Evolutionary conservation across 179 eudicot genomes (phyloP).

Genomic region (Beta macrorhiza): DNA sequence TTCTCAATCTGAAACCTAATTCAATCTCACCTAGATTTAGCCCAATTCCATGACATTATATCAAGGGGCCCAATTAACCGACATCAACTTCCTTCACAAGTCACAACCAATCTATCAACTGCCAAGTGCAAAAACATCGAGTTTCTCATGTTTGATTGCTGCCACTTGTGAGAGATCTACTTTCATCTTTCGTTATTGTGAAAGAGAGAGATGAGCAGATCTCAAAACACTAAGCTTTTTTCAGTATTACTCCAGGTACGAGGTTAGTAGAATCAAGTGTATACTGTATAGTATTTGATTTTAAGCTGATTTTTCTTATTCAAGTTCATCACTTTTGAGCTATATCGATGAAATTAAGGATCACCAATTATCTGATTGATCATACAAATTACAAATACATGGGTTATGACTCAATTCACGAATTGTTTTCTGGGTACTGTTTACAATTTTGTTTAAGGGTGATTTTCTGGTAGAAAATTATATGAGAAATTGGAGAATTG

Average conservation of each 20-base stretch:
- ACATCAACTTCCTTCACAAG: no score
- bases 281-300: not conserved
- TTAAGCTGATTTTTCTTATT: not conserved
- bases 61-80: not conserved
- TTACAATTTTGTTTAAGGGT: not conserved
- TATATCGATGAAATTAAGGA: constrained; percentile 18
- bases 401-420: constrained; percentile 19
- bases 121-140: constrained; percentile 1
- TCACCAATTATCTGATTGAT: constrained; percentile 11
- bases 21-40: not conserved
- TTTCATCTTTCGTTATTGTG: not conserved
- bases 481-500: constrained; percentile 13
- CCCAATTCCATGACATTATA: not conserved
- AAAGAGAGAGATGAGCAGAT: not conserved
- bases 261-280: not conserved
- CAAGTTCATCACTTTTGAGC: constrained; percentile 17
- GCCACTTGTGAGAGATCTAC: not conserved
- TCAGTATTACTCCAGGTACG: constrained; percentile 13
- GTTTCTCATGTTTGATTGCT: not conserved
- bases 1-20: not conserved
- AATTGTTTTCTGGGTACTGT: constrained; percentile 11
- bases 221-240: not conserved
- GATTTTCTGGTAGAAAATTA: not conserved
- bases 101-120: constrained; percentile 11
- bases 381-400: not conserved